Conservation (phyloP, 139 green algal species). For the Nannochloris sp. region DNA sequence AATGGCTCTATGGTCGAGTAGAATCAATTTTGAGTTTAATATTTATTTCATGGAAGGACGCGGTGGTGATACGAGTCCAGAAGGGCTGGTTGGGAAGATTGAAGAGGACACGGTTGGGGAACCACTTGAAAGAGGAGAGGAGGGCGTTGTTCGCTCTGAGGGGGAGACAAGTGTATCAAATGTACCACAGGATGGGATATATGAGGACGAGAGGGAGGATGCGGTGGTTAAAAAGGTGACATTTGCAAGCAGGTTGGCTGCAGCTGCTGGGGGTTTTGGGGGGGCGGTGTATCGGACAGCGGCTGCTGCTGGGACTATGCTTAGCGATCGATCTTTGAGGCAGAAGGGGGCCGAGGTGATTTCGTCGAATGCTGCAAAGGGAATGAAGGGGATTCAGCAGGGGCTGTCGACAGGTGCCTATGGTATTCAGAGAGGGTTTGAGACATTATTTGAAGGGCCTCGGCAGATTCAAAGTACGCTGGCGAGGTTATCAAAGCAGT, state of each 20-base stretch:
- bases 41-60: no score
- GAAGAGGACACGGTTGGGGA: no score
- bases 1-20: no score
- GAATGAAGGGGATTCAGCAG: conserved; percentile 7
- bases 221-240: not conserved
- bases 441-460: conserved; percentile 26
- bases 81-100: no score
- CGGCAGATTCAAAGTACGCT: conserved; percentile 31
- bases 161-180: not conserved
- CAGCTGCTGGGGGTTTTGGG: not conserved
- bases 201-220: not conserved
- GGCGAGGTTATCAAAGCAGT: conserved; percentile 28
- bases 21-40: no score
- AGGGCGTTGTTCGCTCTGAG: no score
- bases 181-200: not conserved
- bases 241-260: not conserved
- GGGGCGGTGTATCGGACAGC: not conserved
- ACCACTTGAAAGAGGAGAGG: no score
- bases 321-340: not conserved
- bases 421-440: conserved; percentile 15
- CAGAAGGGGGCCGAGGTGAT: not conserved
- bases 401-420: conserved; percentile 24
- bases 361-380: not conserved
- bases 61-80: no score
- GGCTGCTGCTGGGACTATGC: conserved; percentile 2